Percentiles rank a stretch among this genome's conserved stretches.
Evolutionary conservation across 371 early-diverging fungal species (phyloP).

Genomic region (Fennellomyces sp.): DNA sequence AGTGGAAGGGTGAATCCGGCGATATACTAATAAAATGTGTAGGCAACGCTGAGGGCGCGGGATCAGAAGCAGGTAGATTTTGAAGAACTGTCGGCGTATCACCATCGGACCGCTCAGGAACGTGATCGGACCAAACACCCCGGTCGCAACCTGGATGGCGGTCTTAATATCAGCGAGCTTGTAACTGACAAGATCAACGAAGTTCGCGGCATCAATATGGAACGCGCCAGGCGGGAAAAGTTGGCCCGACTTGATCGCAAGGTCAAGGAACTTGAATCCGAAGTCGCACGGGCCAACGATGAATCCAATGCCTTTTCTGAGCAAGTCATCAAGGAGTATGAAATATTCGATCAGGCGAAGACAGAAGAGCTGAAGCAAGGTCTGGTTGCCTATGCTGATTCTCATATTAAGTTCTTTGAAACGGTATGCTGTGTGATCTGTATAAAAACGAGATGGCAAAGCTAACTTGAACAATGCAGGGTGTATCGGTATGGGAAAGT

Average conservation of each 20-base stretch:
- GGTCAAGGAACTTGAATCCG: slow-evolving; percentile 73
- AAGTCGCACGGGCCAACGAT: slow-evolving; percentile 74
- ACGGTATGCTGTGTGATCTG: slow-evolving; percentile 49
- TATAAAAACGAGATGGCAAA: background rate
- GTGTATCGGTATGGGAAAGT: slow-evolving; percentile 47
- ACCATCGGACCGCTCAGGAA: slow-evolving; percentile 68
- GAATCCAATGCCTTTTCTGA: slow-evolving; percentile 74
- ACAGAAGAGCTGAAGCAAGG: slow-evolving; percentile 79
- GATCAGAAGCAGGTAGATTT: slow-evolving; percentile 95
- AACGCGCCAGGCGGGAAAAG: slow-evolving; percentile 77
- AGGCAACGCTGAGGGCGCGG: slow-evolving; percentile 78
- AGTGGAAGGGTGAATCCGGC: background rate
- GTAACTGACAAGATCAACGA: slow-evolving; percentile 90
- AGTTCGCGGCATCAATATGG: slow-evolving; percentile 85
- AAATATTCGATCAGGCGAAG: slow-evolving; percentile 78
- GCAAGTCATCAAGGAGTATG: slow-evolving; percentile 81
- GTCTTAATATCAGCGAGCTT: slow-evolving; percentile 73
- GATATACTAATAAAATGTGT: slow-evolving; percentile 9
- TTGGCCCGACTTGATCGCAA: slow-evolving; percentile 69
- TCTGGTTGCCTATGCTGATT: slow-evolving; percentile 73
- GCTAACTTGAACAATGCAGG: slow-evolving; percentile 14
- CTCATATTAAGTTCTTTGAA: slow-evolving; percentile 83
- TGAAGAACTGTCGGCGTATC: slow-evolving; percentile 83
- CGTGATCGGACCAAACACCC: slow-evolving; percentile 63
- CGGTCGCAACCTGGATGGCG: slow-evolving; percentile 39